phyloP scores from a whole-genome alignment of 2,329 filamentous ascomycete genomes.

The Trichophyton equinum region DNA sequence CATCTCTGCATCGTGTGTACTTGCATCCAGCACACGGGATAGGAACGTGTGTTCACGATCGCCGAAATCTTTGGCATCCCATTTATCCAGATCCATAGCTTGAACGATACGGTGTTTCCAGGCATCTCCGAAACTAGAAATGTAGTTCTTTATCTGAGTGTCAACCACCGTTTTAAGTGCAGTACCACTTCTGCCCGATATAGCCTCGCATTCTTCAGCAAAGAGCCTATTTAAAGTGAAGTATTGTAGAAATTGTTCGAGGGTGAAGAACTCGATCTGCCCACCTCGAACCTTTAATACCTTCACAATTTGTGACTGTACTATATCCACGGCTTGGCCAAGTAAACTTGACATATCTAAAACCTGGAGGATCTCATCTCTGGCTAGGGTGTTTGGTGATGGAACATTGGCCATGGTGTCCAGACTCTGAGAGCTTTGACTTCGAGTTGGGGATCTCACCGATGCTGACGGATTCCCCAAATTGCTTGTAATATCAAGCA shows the following conservation, averaged over 20 bases:
- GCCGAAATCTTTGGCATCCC: conserved; percentile 53
- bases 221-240: conserved; percentile 52
- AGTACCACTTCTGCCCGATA: conserved; percentile 49
- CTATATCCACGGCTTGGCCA: conserved; percentile 54
- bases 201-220: conserved; percentile 54
- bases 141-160: conserved; percentile 50
- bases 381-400: conserved; percentile 24
- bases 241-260: conserved; percentile 48
- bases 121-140: conserved; percentile 44
- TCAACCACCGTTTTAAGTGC: conserved; percentile 50
- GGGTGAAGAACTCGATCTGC: conserved; percentile 43
- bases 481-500: conserved; percentile 79
- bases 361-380: conserved; percentile 51
- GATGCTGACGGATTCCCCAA: conserved; percentile 1
- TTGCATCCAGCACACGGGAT: conserved; percentile 44
- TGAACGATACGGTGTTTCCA: conserved; percentile 46
- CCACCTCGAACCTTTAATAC: conserved; percentile 52
- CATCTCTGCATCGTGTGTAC: conserved; percentile 44
- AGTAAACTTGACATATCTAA: conserved; percentile 54
- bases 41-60: conserved; percentile 40
- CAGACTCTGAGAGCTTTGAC: conserved; percentile 30
- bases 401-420: conserved; percentile 28
- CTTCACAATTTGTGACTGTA: conserved; percentile 51
- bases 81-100: conserved; percentile 49
- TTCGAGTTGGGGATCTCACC: conserved; percentile 36